A percentile compares a stretch with the other conserved stretches of the same genome.
phyloP scores from a whole-genome alignment of 306 rosid species.

The Acacia crassicarpa region DNA sequence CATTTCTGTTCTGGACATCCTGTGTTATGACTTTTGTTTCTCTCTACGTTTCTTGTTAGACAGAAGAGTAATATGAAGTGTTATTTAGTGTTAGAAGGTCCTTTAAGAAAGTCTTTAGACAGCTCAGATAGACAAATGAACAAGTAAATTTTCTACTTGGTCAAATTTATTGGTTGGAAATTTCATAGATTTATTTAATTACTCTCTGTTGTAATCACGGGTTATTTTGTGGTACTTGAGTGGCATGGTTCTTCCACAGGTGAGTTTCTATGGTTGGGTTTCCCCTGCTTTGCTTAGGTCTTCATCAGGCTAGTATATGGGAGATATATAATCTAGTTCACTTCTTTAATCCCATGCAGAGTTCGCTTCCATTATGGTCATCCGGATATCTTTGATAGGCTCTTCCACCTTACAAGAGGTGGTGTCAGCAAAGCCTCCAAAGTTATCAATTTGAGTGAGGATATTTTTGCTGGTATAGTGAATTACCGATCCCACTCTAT shows the following conservation, averaged over 20 bases:
- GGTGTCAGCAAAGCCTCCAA: constrained; percentile 97
- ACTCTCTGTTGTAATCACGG: background rate
- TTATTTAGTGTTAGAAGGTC: background rate
- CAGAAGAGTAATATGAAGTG: background rate
- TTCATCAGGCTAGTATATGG: background rate
- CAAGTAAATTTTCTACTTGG: background rate
- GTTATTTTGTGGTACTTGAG: background rate
- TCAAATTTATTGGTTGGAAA: background rate
- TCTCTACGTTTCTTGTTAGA: too few species aligned
- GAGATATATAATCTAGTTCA: background rate
- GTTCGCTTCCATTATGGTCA: constrained; percentile 99
- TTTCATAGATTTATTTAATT: background rate
- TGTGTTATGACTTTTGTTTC: background rate
- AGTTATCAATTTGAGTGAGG: constrained; percentile 98
- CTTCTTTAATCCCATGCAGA: constrained; percentile 46
- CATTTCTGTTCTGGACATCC: background rate
- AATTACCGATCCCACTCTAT: background rate
- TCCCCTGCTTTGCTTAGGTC: background rate
- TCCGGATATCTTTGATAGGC: constrained; percentile 95
- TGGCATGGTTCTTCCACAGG: background rate
- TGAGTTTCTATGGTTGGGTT: background rate
- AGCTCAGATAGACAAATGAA: background rate
- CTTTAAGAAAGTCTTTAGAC: background rate
- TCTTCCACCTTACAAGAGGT: constrained; percentile 95
- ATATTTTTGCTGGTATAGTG: constrained; percentile 90